A percentile compares a stretch with the other conserved stretches of the same genome.
These are phyloP conservation scores for Aspergillus luchuensis DNA, from an alignment of 2,329 filamentous ascomycete species.

Conservation along the genomic window DNA sequence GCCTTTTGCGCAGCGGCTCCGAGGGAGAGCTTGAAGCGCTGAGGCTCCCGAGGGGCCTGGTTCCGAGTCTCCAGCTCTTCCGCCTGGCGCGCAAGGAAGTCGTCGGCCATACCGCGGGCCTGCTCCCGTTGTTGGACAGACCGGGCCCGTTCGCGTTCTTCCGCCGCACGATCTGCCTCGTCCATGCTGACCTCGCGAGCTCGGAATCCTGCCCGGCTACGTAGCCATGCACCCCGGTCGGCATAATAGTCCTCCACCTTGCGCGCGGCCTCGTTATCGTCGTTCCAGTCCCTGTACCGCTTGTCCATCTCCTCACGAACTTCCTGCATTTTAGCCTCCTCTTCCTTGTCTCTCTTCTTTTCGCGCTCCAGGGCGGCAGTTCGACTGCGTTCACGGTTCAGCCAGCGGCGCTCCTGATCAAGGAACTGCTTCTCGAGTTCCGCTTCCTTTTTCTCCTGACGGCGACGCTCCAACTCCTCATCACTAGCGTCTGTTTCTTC, in stretches of 20 bases:
- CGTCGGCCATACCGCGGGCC: constrained; percentile 81
- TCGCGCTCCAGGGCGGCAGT: constrained; percentile 85
- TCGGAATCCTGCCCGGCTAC: constrained; percentile 74
- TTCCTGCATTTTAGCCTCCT: constrained; percentile 65
- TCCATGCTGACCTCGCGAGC: constrained; percentile 75
- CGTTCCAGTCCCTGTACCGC: constrained; percentile 79
- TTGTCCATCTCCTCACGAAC: constrained; percentile 69
- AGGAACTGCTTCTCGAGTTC: constrained; percentile 80
- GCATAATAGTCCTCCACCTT: constrained; percentile 82
- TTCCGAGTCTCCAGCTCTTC: constrained; percentile 65
- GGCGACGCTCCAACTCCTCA: constrained; percentile 75
- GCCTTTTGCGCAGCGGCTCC: constrained; percentile 81
- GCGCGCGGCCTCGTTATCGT: constrained; percentile 75
- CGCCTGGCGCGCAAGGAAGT: constrained; percentile 83
- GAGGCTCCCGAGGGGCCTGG: constrained; percentile 57
- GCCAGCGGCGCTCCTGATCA: constrained; percentile 86
- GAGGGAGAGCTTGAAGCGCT: constrained; percentile 89
- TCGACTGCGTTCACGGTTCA: constrained; percentile 81
- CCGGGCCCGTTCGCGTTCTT: constrained; percentile 72
- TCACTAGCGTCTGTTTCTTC: constrained; percentile 88
- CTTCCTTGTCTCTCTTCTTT: constrained; percentile 74
- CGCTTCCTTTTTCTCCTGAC: constrained; percentile 68
- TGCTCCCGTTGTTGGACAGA: constrained; percentile 73
- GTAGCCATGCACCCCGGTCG: constrained; percentile 80
- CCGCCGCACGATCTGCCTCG: constrained; percentile 76